Evolutionary conservation across 495 filamentous ascomycete genomes (phyloP).

Genomic region (Tricharina praecox): DNA sequence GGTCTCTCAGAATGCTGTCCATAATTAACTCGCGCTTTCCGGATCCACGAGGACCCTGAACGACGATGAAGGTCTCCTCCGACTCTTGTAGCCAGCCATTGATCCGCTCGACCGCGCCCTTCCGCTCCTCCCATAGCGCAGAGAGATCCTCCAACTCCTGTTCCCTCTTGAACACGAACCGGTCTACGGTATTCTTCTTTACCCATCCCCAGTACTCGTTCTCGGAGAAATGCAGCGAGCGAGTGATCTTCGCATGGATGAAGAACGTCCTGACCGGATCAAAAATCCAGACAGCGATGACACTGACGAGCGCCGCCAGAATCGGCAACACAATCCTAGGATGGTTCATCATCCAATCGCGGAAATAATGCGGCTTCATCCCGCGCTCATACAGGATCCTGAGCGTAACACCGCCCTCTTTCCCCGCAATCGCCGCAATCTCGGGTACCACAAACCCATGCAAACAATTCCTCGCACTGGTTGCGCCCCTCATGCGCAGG

Average conservation of each 20-base stretch:
- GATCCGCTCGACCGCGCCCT: constrained; percentile 60
- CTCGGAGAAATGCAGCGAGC: constrained; percentile 53
- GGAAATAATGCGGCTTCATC: constrained; percentile 55
- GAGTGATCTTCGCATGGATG: constrained; percentile 68
- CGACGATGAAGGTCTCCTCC: constrained; percentile 78
- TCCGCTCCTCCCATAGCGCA: constrained; percentile 77
- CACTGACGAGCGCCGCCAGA: constrained; percentile 59
- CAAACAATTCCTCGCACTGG: constrained; percentile 83
- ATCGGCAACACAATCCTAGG: constrained; percentile 75
- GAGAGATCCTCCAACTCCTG: constrained; percentile 49
- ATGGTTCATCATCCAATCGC: constrained; percentile 79
- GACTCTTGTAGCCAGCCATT: constrained; percentile 76
- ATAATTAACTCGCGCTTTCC: constrained; percentile 79
- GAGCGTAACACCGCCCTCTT: constrained; percentile 45
- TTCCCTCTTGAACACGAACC: constrained; percentile 41
- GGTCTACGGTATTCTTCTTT: constrained; percentile 56
- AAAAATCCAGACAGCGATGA: constrained; percentile 79
- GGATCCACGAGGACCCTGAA: constrained; percentile 80
- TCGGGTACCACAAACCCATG: constrained; percentile 62
- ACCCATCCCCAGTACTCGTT: constrained; percentile 62
- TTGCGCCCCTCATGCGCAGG: constrained; percentile 41
- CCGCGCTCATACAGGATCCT: constrained; percentile 68
- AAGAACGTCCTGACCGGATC: constrained; percentile 88
- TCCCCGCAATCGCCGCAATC: constrained; percentile 42
- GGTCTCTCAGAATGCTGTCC: constrained; percentile 61